A percentile compares a stretch with the other conserved stretches of the same genome.
Conservation (phyloP, 345 rosid species). For the Sisymbrium irio region DNA sequence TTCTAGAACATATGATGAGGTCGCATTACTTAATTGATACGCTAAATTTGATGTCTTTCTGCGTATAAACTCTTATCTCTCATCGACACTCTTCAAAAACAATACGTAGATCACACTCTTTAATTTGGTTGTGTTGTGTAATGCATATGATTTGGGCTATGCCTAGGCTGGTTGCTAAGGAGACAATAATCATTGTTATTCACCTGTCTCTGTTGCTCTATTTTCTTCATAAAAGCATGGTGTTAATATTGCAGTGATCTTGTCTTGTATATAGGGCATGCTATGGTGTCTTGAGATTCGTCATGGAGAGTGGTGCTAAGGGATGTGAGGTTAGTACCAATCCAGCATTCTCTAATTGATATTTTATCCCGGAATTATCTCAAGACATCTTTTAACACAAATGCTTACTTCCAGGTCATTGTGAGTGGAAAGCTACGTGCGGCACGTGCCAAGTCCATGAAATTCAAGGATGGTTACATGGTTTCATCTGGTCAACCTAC, state of each 20-base stretch:
- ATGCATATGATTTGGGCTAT: neutral
- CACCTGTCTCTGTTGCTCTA: neutral
- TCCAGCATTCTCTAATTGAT: neutral
- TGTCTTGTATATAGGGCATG: constrained; percentile 50
- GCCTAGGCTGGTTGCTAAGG: neutral
- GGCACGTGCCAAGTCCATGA: constrained; percentile 82
- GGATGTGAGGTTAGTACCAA: constrained; percentile 56
- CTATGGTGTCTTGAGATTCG: constrained; percentile 70
- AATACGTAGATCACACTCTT: too few species aligned
- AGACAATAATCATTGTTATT: neutral
- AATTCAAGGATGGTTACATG: constrained; percentile 92
- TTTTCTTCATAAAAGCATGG: too few species aligned
- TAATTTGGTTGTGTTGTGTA: neutral
- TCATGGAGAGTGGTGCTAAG: constrained; percentile 82
- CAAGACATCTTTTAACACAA: neutral
- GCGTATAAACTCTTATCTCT: too few species aligned
- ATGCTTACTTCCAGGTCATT: constrained; percentile 42
- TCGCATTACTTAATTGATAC: neutral
- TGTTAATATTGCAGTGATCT: neutral
- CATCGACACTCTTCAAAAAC: too few species aligned
- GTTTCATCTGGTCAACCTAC: constrained; percentile 88
- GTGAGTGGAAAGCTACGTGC: constrained; percentile 78
- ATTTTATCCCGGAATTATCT: neutral
- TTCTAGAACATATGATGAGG: neutral
- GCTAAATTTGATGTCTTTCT: too few species aligned